A percentile compares a stretch with the other conserved stretches of the same genome.
Conservation (phyloP, 2,329 filamentous ascomycete genomes). For the Fusarium napiforme region DNA sequence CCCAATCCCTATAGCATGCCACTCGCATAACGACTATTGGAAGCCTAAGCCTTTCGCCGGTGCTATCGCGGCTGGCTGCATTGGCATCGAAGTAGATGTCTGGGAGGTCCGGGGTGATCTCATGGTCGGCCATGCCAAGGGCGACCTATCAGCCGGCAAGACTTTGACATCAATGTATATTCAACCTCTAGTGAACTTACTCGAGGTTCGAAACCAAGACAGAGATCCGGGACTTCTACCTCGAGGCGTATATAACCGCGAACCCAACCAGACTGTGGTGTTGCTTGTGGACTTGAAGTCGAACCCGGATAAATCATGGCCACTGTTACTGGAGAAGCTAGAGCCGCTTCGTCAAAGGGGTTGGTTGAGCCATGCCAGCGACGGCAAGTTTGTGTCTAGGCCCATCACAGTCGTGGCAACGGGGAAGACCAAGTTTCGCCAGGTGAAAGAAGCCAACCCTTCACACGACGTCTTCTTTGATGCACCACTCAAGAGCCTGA, state of each 20-base stretch:
- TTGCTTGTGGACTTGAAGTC: conserved; percentile 79
- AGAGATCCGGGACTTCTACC: conserved; percentile 18
- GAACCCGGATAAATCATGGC: conserved; percentile 39
- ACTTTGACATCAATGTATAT: conserved; percentile 73
- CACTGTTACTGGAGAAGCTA: conserved; percentile 52
- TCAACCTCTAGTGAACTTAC: conserved; percentile 68
- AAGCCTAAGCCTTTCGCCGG: conserved; percentile 70
- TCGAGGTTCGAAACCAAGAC: conserved; percentile 58
- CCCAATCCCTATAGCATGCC: conserved; percentile 63
- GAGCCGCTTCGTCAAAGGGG: conserved; percentile 66
- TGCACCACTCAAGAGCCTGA: conserved; percentile 64
- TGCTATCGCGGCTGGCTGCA: conserved; percentile 68
- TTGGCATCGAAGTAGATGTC: conserved; percentile 75
- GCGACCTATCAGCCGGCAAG: conserved; percentile 63
- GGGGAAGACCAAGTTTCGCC: conserved; percentile 54
- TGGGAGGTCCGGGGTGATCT: conserved; percentile 68
- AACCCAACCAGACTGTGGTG: conserved; percentile 64
- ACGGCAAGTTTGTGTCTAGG: conserved; percentile 61
- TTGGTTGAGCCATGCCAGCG: conserved; percentile 66
- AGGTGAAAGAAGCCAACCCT: conserved; percentile 34
- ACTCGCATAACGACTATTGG: conserved; percentile 80
- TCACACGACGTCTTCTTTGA: conserved; percentile 72
- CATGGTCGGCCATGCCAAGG: conserved; percentile 71
- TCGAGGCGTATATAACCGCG: conserved; percentile 67
- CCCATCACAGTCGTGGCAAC: conserved; percentile 77